Evolutionary conservation across 176 grass and related monocot genomes (phyloP).

Genomic region (Juncus effusus): DNA sequence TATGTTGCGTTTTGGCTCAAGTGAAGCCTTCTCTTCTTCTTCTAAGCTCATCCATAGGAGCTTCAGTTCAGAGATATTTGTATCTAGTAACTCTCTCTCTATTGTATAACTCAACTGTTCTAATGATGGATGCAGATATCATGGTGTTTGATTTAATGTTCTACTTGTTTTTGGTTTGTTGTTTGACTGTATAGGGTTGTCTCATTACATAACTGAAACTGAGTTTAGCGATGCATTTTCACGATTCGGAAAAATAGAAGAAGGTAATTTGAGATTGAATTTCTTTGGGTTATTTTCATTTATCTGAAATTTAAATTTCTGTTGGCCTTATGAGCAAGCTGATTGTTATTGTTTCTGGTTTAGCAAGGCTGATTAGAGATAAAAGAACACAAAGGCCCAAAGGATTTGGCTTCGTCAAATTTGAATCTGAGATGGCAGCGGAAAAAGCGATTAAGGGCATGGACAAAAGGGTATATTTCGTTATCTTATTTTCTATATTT

Average conservation of each 20-base stretch:
- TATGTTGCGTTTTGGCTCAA: conserved; percentile 8
- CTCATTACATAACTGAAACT: conserved; percentile 30
- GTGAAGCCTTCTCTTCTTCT: conserved; percentile 3
- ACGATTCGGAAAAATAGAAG: conserved; percentile 22
- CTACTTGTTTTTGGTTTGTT: neutral
- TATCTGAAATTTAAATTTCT: neutral
- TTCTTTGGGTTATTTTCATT: neutral
- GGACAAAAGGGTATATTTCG: conserved; percentile 31
- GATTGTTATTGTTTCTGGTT: conserved; percentile 3
- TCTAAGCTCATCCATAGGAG: conserved; percentile 14
- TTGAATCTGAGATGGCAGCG: conserved; percentile 23
- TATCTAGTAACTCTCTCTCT: conserved; percentile 25
- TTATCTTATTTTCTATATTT: conserved; percentile 1
- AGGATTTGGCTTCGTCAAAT: conserved; percentile 32
- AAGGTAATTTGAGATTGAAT: conserved; percentile 18
- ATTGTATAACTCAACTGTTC: neutral
- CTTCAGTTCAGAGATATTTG: conserved; percentile 33
- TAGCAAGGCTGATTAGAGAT: conserved; percentile 30
- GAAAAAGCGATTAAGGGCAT: conserved; percentile 29
- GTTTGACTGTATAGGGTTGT: conserved; percentile 27
- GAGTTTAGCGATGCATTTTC: conserved; percentile 13
- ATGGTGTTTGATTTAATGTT: neutral
- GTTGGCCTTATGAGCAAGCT: neutral
- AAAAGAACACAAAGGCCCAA: conserved; percentile 21
- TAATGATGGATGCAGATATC: neutral